Evolutionary conservation across 1,284 basidiomycete genomes (phyloP).

Genomic region (Vanrija sp.): DNA sequence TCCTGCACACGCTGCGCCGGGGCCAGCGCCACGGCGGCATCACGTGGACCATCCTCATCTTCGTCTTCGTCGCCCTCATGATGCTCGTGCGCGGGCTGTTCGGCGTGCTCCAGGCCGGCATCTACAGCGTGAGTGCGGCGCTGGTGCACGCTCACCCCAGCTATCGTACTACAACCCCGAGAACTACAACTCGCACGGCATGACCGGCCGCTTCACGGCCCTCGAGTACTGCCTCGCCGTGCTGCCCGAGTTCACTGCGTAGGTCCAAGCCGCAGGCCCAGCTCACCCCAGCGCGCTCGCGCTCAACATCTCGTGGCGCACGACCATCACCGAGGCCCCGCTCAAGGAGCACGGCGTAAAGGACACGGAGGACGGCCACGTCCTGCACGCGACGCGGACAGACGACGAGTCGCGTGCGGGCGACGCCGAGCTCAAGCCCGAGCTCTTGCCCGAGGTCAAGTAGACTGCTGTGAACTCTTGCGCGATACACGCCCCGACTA

Average conservation of each 20-base stretch:
- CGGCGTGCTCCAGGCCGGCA: conserved; percentile 24
- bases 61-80: conserved; percentile 16
- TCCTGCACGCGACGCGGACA: too few relatives aligned
- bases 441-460: too few relatives aligned
- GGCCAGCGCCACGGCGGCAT: neutral
- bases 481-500: too few relatives aligned
- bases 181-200: conserved; percentile 15
- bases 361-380: too few relatives aligned
- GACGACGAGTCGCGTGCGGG: too few relatives aligned
- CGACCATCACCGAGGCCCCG: too few relatives aligned
- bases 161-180: conserved; percentile 18
- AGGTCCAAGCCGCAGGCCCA: neutral
- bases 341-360: too few relatives aligned
- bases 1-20: conserved; percentile 2
- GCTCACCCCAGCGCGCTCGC: conserved; percentile 3
- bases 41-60: conserved; percentile 11
- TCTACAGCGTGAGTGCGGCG: neutral
- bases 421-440: too few relatives aligned
- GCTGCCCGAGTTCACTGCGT: conserved; percentile 16
- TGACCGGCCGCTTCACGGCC: conserved; percentile 12
- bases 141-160: neutral
- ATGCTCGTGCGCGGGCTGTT: conserved; percentile 27
- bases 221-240: conserved; percentile 17
- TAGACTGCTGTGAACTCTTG: too few relatives aligned
- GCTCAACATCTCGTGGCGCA: conserved; percentile 1